These are phyloP conservation scores for Symbiotaphrina buchneri DNA, from an alignment of 495 filamentous ascomycete genomes.

Conservation along the genomic window DNA sequence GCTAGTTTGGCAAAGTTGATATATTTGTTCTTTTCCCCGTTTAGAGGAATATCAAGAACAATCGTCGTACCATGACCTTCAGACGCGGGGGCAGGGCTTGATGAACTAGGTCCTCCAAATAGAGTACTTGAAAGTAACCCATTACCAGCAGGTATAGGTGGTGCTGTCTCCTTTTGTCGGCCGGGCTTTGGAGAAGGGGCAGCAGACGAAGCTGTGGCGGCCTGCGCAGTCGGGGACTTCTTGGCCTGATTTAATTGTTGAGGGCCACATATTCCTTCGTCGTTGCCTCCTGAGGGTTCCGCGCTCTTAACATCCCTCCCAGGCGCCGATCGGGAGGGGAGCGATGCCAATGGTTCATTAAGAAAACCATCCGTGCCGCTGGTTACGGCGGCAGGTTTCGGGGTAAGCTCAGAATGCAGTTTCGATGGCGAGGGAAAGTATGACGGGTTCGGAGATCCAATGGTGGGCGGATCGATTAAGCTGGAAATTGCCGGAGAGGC, in stretches of 20 bases:
- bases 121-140: constrained; percentile 42
- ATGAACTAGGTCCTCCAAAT: constrained; percentile 25
- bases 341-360: background rate
- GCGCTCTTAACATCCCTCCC: too few relatives aligned
- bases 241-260: too few relatives aligned
- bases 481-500: constrained; percentile 79
- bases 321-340: background rate
- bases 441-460: constrained; percentile 10
- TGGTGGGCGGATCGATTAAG: constrained; percentile 54
- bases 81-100: constrained; percentile 13
- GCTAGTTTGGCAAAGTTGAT: constrained; percentile 90
- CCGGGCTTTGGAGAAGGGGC: constrained; percentile 35
- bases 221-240: too few relatives aligned
- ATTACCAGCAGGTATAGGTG: constrained; percentile 36
- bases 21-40: constrained; percentile 64
- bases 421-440: constrained; percentile 2
- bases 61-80: constrained; percentile 54
- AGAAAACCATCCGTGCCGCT: constrained; percentile 1
- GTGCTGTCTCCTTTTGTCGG: constrained; percentile 26
- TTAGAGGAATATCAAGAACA: constrained; percentile 56
- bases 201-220: constrained; percentile 27
- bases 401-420: constrained; percentile 1
- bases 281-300: too few relatives aligned
- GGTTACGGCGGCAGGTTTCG: background rate
- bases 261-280: too few relatives aligned